These are phyloP conservation scores for Tilletiaria anomala DNA, from an alignment of 1,284 basidiomycete species.

Conservation along the genomic window DNA sequence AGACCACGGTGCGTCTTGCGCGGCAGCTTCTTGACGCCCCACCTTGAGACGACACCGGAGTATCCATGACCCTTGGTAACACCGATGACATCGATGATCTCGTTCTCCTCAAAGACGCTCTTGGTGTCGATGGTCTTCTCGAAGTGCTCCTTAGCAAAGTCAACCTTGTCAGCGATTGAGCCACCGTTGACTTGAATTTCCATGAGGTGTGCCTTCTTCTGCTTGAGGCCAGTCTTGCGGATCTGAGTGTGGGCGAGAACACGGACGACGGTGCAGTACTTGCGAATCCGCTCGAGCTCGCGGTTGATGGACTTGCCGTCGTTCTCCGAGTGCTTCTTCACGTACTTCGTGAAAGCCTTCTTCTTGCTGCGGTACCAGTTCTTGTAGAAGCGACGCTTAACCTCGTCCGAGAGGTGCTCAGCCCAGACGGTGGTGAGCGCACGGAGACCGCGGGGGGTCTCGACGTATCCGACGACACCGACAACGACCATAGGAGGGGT, in stretches of 20 bases:
- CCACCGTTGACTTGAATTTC: constrained; percentile 99
- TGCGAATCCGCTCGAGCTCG: constrained; percentile 98
- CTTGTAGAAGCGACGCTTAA: constrained; percentile 99
- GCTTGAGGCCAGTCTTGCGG: constrained; percentile 88
- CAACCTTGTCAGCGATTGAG: constrained; percentile 90
- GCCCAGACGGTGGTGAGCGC: constrained; percentile 58
- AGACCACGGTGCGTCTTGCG: constrained; percentile 99
- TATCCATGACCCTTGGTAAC: constrained; percentile 99
- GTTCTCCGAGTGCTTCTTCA: constrained; percentile 97
- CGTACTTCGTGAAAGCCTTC: constrained; percentile 97
- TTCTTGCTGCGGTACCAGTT: constrained; percentile 99
- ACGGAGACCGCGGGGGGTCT: constrained; percentile 96
- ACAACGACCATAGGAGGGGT: constrained; percentile 94
- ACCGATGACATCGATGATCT: constrained; percentile 91
- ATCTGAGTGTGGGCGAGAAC: constrained; percentile 92
- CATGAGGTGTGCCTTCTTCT: constrained; percentile 99
- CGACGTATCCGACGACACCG: constrained; percentile 98
- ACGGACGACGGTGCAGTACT: constrained; percentile 99
- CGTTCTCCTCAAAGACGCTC: constrained; percentile 87
- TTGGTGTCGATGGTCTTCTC: constrained; percentile 87
- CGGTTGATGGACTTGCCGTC: constrained; percentile 79
- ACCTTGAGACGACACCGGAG: constrained; percentile 97
- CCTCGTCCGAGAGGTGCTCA: constrained; percentile 57
- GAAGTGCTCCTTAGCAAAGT: constrained; percentile 85
- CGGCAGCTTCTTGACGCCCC: constrained; percentile 98